A percentile compares a stretch with the other conserved stretches of the same genome.
These are phyloP conservation scores for Skeletonema tropicum DNA, from an alignment of 108 stramenopile genomes.

Conservation along the genomic window DNA sequence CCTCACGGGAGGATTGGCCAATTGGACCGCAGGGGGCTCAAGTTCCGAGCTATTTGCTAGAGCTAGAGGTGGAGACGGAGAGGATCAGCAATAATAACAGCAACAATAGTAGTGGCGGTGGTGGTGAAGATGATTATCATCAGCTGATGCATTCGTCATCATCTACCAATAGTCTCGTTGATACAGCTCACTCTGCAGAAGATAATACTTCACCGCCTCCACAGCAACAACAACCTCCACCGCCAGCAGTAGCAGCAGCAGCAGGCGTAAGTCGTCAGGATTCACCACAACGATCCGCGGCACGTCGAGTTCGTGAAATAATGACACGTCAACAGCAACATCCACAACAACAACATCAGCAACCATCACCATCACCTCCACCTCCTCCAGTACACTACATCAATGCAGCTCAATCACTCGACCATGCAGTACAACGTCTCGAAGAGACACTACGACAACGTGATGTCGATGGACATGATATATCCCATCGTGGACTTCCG, in stretches of 20 bases:
- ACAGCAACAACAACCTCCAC: no score
- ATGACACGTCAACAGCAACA: slow-evolving; percentile 2
- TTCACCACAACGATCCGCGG: slow-evolving; percentile 5
- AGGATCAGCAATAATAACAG: no score
- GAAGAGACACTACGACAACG: slow-evolving; percentile 8
- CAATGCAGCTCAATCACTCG: slow-evolving; percentile 13
- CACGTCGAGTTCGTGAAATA: slow-evolving; percentile 3
- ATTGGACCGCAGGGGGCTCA: slow-evolving; percentile 44
- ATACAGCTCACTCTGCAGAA: no score
- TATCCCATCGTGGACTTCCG: background rate
- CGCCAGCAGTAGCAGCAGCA: background rate
- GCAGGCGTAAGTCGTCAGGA: background rate
- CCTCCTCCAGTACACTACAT: background rate
- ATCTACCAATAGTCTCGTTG: background rate
- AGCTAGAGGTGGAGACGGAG: no score
- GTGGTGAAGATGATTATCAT: no score
- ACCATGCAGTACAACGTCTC: slow-evolving; percentile 12
- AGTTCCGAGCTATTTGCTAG: slow-evolving; percentile 15
- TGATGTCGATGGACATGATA: background rate
- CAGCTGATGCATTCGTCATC: background rate
- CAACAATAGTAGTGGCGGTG: background rate
- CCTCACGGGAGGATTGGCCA: slow-evolving; percentile 21
- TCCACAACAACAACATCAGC: slow-evolving; percentile 15
- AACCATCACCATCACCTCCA: no score
- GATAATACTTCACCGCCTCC: no score